Base-by-base conservation (phyloP, 1,284 basidiomycete species). In the Cutaneotrichosporon sp. region DNA sequence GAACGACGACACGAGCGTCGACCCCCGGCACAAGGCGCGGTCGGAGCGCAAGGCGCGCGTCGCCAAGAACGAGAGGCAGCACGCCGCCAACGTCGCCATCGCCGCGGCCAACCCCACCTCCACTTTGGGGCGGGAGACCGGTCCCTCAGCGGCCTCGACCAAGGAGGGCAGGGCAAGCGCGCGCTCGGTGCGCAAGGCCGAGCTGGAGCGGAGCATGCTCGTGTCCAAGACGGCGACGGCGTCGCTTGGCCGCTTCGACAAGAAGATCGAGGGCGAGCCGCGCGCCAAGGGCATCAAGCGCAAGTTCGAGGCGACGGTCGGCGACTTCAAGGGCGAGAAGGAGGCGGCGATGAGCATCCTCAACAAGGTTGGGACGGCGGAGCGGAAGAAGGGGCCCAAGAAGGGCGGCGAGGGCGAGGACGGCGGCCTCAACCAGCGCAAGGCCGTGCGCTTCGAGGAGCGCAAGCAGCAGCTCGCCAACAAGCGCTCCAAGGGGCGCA, bases 191-290 rank as follows among this genome's bases (percentile, higher is more conserved):
- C 85, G 90, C 25, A 92, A 93, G 77, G 73, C 78, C 18, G 87
- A 92, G 20, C 85, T 97, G 20, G 89, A 94, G 43, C 84, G 85
- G 57, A 89, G 89, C 6, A 82, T 97, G 36, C 86, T 90, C 6
- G 86, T 89, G 2, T 88, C 89, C n/a, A 87, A 91, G 59, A 82
- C 84, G 42, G 91, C 91, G 63, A 98, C 95, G 0, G 95, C 93
- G 0, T 93, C 90, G 69, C 88, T 98, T 88, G 95, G 95, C 69
- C 80, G 81, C 70, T 95, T 97, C 72, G 95, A 98, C 78, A 88
- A 87, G 69, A 87, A 84, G 72, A 85, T 98, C 27, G 89, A 94
- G 54, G 94, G 94, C 22, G 95, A 99, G 79, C 90, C 90, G 74
- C 93, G 92, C 77, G 77, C 87, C 62, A 87, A 87, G 62, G 93